Base-by-base conservation (phyloP, 2,329 filamentous ascomycete genomes). In the Ceratocystis huliohia region DNA sequence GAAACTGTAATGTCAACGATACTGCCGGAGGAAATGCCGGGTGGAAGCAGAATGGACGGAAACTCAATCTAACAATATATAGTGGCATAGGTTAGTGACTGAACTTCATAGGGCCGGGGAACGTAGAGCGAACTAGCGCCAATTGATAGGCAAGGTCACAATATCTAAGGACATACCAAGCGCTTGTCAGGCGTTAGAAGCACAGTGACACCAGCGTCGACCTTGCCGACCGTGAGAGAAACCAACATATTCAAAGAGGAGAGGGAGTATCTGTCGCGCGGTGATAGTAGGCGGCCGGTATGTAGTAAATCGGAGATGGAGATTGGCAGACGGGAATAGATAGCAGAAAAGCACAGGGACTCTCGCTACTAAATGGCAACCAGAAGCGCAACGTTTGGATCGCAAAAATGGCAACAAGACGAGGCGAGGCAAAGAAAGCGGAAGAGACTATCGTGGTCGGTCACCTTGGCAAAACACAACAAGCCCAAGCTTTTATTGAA, bases 1-100 rank as follows among this genome's bases (percentile, higher is more conserved):
- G 88, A 82, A 71, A 99, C 94, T 69, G 91, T 91, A 76, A 99
- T 97, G 77, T 99, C 94, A 75, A 99, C 94, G 73, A 99, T 97
- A 75, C 89, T 95, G 71, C 94, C 94, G 17, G 91, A 96, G 69
- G 90, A 87, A 76, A 99, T 99, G 75, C 96, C 92, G 69, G 89
- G 89, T 1, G 94, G 94, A 17, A 99, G 87, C 63, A 99, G 88
- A 70, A 99, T 96, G 61, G 94, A 97, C 45, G 94, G 94, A 74
- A 99, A 99, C 75, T 99, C 94, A 75, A 99, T 97, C 93, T 97
- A 75, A 63, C 61, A 45, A 46, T 13, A 45, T 45, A 46, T 46
- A 64, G 28, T 30, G 48, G n/a, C 20, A 48, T 33, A 46, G 53
- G 56, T 45, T 69, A 66, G 71, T 73, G 71, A 74, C 71, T 13